These are phyloP conservation scores for Sicyos baderoa DNA, from an alignment of 306 rosid genomes.

Conservation along the genomic window DNA sequence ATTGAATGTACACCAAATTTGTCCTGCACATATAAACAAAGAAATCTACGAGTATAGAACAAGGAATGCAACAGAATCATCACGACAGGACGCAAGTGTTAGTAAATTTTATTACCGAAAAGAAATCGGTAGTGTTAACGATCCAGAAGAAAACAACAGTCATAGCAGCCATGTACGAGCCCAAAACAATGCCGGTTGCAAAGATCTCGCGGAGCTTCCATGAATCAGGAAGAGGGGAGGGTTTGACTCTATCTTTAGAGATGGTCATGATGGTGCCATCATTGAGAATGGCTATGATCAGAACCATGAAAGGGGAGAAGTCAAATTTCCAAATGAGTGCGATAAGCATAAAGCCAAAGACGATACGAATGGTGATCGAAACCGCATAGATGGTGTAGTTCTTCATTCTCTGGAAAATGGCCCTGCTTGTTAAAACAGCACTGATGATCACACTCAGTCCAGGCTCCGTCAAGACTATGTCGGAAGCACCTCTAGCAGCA, in stretches of 20 bases:
- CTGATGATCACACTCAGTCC: slow-evolving; percentile 81
- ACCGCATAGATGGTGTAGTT: slow-evolving; percentile 89
- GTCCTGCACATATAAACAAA: slow-evolving; percentile 28
- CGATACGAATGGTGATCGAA: slow-evolving; percentile 76
- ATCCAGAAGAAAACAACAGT: slow-evolving; percentile 85
- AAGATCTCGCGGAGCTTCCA: slow-evolving; percentile 93
- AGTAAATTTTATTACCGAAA: slow-evolving; percentile 37
- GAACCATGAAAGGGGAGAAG: slow-evolving; percentile 93
- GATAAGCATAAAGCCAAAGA: slow-evolving; percentile 64
- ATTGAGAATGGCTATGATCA: slow-evolving; percentile 76
- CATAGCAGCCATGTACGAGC: slow-evolving; percentile 76
- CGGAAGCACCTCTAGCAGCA: slow-evolving; percentile 91
- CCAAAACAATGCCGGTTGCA: slow-evolving; percentile 64
- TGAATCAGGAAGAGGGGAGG: slow-evolving; percentile 90
- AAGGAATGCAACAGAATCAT: background rate
- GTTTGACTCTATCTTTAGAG: slow-evolving; percentile 82
- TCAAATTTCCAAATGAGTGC: slow-evolving; percentile 93
- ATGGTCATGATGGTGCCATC: slow-evolving; percentile 97
- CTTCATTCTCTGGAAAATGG: slow-evolving; percentile 93
- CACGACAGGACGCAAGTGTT: background rate
- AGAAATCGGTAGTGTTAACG: slow-evolving; percentile 52
- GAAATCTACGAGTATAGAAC: background rate
- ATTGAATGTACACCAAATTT: slow-evolving; percentile 66
- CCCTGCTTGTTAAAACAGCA: slow-evolving; percentile 82
- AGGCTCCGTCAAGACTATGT: slow-evolving; percentile 83